Conservation (phyloP, 2,329 filamentous ascomycete species). For the Chaetoscypha palmicola region DNA sequence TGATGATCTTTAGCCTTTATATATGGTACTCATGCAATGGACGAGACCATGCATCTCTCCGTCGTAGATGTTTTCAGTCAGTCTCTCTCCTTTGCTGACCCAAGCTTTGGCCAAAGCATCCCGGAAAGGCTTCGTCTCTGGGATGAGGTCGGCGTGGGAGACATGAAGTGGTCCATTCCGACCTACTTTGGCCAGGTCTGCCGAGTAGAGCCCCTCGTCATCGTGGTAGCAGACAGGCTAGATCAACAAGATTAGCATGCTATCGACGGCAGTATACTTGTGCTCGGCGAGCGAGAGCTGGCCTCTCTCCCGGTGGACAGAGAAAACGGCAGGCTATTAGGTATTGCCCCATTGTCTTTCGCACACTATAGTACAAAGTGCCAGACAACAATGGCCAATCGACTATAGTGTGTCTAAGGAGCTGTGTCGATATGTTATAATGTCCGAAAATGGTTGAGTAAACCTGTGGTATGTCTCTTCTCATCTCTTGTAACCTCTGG, state of each 20-base stretch:
- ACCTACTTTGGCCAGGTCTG: conserved; percentile 45
- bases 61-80: conserved; percentile 49
- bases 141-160: conserved; percentile 46
- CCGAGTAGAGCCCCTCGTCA: conserved; percentile 39
- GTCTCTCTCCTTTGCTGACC: conserved; percentile 42
- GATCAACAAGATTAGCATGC: not conserved
- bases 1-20: conserved; percentile 47
- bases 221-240: conserved; percentile 48
- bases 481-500: too few relatives aligned
- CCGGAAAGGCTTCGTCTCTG: conserved; percentile 45
- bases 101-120: conserved; percentile 44
- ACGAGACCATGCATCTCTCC: conserved; percentile 48
- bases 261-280: not conserved
- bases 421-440: too few relatives aligned
- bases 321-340: too few relatives aligned
- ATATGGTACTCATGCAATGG: conserved; percentile 48
- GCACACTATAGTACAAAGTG: too few relatives aligned
- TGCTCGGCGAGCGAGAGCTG: not conserved
- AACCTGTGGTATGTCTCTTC: too few relatives aligned
- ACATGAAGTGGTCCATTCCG: conserved; percentile 45
- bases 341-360: too few relatives aligned
- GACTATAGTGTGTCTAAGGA: too few relatives aligned
- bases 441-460: too few relatives aligned
- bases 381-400: too few relatives aligned
- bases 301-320: too few relatives aligned